Base-by-base conservation (phyloP, 345 rosid species). In the Populus alba region DNA sequence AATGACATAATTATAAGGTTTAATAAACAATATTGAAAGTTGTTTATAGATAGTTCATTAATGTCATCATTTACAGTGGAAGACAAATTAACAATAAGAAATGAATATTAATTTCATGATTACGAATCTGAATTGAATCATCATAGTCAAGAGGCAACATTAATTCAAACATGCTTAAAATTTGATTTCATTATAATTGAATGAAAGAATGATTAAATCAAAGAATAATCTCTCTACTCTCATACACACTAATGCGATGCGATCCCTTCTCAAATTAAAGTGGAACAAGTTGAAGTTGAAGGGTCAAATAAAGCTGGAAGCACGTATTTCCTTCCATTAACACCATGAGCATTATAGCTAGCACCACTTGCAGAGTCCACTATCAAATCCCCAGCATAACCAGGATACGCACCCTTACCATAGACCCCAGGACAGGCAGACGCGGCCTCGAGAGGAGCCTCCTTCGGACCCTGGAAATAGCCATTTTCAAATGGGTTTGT, bases 401-500 rank as follows among this genome's bases (percentile, higher is more conserved):
- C 84, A 23, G 84, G 84, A 70, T 77, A 81, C 25, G 84, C 81
- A 18, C 84, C 78, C 38, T 81, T 81, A 0, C 72, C 84, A 39
- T 68, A 81, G 0, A 81, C 20, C 8, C 84, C 84, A 22, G 81
- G 35, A 61, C 84, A 81, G 31, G 84, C 81, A 3, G 84, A 81
- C 12, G 81, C 84, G 23, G 81, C 84, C 77, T 81, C 83, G 0
- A 81, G 57, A 25, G 83, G 83, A 43, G 83, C 83, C 37, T 81
- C 80, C 51, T 77, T 77, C 2, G 84, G 84, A 29, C 84, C 84
- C 68, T 81, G 84, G 53, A 73, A 81, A 37, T 73, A 81, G 11
- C 84, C 84, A 73, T 81, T 81, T 27, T 78, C 84, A 47, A 77
- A 77, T 0, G 84, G 84, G 75, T 81, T 81, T 18, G 84, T 81